phyloP scores from a whole-genome alignment of 2,329 filamentous ascomycete genomes.

The Xylaria sp. region DNA sequence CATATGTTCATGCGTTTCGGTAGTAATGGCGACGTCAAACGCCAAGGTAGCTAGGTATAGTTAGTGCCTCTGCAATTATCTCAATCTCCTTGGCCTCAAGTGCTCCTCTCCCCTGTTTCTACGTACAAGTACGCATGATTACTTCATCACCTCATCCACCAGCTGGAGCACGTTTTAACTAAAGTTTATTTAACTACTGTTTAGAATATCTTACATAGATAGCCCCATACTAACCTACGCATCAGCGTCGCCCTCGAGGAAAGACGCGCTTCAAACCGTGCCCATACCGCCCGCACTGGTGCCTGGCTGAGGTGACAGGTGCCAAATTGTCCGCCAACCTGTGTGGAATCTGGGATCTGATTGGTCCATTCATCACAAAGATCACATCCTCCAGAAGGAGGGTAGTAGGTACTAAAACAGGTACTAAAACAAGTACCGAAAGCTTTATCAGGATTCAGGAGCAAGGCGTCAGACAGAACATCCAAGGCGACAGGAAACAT shows the following conservation, averaged over 20 bases:
- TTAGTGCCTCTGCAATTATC: not conserved
- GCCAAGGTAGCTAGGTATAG: not conserved
- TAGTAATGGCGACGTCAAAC: conserved; percentile 24
- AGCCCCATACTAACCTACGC: not conserved
- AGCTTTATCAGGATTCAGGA: not conserved
- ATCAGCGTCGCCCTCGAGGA: not conserved
- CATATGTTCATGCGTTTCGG: conserved; percentile 4
- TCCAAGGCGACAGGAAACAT: not conserved
- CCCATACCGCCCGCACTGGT: conserved; percentile 8
- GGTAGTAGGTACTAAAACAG: no score
- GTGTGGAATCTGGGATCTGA: conserved; percentile 11
- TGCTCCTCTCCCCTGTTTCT: not conserved
- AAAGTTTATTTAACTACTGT: conserved; percentile 27
- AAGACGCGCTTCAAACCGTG: no score
- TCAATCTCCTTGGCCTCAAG: conserved; percentile 1
- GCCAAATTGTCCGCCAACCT: conserved; percentile 20
- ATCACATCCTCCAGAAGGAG: no score
- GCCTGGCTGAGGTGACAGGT: conserved; percentile 11
- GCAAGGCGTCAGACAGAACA: not conserved
- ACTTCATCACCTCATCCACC: conserved; percentile 43
- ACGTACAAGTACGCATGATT: not conserved
- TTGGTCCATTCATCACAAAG: conserved; percentile 23
- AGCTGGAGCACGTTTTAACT: conserved; percentile 39
- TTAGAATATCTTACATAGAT: conserved; percentile 22
- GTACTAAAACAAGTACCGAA: not conserved